Conservation (phyloP, 345 rosid species). For the Populus deltoides region DNA sequence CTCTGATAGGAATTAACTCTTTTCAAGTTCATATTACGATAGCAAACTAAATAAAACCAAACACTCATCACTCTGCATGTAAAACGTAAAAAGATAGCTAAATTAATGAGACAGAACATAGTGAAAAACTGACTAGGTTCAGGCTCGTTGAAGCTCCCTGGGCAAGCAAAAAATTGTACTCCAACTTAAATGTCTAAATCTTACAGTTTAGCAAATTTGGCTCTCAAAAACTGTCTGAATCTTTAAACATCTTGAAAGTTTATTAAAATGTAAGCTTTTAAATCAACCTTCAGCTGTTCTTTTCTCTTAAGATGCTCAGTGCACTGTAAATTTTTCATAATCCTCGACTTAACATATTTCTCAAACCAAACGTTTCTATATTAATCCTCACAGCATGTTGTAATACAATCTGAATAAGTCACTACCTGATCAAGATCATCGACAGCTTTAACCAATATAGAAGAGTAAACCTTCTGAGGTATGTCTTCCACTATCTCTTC, state of each 20-base stretch:
- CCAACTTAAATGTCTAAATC: background rate
- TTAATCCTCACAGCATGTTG: background rate
- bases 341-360: background rate
- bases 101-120: background rate
- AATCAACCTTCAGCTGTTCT: background rate
- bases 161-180: background rate
- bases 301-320: background rate
- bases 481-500: slow-evolving; percentile 52
- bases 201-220: background rate
- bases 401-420: slow-evolving; percentile 2
- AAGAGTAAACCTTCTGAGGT: slow-evolving; percentile 63
- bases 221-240: background rate
- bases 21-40: too few relatives aligned
- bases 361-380: background rate
- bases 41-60: background rate
- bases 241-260: background rate
- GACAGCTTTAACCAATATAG: slow-evolving; percentile 82
- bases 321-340: background rate
- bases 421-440: slow-evolving; percentile 73
- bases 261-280: background rate
- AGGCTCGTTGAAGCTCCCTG: background rate
- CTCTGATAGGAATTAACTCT: too few relatives aligned
- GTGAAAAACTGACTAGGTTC: background rate
- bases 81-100: background rate
- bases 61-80: background rate